These are phyloP conservation scores for Lactarius sp. DNA, from an alignment of 768 basidiomycete genomes.

Conservation along the genomic window DNA sequence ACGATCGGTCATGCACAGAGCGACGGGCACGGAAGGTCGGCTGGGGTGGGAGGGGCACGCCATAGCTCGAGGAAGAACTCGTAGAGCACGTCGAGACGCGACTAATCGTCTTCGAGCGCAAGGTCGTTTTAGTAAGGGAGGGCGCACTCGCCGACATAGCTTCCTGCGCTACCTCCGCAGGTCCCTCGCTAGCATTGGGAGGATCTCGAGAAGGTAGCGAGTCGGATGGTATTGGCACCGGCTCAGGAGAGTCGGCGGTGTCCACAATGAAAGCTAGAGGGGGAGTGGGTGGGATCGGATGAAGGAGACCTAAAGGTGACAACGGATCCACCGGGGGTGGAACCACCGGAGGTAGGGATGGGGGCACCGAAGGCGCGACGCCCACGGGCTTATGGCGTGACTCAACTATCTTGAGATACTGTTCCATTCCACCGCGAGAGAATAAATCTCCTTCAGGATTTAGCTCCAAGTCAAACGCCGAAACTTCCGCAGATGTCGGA, in stretches of 20 bases:
- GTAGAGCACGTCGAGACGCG: constrained; percentile 19
- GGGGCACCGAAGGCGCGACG: constrained; percentile 18
- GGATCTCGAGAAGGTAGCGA: not conserved
- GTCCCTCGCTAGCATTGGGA: not conserved
- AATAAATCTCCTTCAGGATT: constrained; percentile 54
- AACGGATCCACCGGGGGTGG: constrained; percentile 16
- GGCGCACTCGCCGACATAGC: not conserved
- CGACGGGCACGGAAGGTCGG: constrained; percentile 25
- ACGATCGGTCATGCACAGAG: constrained; percentile 40
- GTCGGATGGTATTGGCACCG: not conserved
- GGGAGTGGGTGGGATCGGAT: not conserved
- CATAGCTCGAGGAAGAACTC: constrained; percentile 26
- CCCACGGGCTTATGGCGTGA: constrained; percentile 9
- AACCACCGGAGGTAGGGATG: constrained; percentile 17
- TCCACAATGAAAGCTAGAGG: not conserved
- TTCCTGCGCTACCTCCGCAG: not conserved
- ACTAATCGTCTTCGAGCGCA: constrained; percentile 7
- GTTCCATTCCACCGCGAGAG: constrained; percentile 59
- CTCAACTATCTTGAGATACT: constrained; percentile 57
- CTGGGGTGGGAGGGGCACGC: constrained; percentile 19
- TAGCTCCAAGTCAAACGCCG: constrained; percentile 67
- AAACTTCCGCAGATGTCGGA: constrained; percentile 43
- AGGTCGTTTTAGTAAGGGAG: not conserved
- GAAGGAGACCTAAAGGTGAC: constrained; percentile 7
- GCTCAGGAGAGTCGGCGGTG: not conserved